A percentile compares a stretch with the other conserved stretches of the same genome.
Evolutionary conservation across 305 asterid species (phyloP).

Genomic region (Fraxinus floribunda): DNA sequence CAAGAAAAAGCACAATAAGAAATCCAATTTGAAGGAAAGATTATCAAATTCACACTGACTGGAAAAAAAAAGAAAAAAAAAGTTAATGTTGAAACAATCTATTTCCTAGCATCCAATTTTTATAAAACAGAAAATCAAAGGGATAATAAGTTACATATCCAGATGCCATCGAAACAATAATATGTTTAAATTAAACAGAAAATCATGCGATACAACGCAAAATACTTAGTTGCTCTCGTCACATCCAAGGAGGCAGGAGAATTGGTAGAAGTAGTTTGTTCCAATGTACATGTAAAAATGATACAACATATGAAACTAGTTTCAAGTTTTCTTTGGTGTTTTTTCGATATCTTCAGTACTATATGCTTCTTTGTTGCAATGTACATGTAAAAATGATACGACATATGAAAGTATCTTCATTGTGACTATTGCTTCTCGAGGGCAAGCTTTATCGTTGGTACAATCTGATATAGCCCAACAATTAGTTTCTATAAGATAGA

Average conservation of each 20-base stretch:
- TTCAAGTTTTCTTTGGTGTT: constrained; percentile 50
- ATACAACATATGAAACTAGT: constrained; percentile 5
- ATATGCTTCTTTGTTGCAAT: constrained; percentile 53
- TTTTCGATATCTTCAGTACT: constrained; percentile 65
- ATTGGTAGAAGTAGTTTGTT: constrained; percentile 34
- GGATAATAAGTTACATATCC: background rate
- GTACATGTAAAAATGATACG: constrained; percentile 37
- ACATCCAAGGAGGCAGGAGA: constrained; percentile 86
- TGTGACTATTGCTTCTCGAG: constrained; percentile 59
- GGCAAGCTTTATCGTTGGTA: constrained; percentile 75
- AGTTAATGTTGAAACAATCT: background rate
- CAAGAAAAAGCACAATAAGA: too few relatives aligned
- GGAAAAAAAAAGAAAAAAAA: background rate
- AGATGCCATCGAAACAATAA: background rate
- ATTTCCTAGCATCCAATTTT: background rate
- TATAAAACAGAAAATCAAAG: background rate
- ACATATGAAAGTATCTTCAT: constrained; percentile 87
- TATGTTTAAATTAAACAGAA: background rate
- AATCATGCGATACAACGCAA: constrained; percentile 73
- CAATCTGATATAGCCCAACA: constrained; percentile 50
- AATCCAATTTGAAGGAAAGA: too few relatives aligned
- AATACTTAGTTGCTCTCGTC: constrained; percentile 66
- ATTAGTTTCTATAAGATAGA: background rate
- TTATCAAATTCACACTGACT: too few relatives aligned
- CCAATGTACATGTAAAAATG: too few relatives aligned